Base-by-base conservation (phyloP, 2,329 filamentous ascomycete species). In the Cryphonectria nitschkei region DNA sequence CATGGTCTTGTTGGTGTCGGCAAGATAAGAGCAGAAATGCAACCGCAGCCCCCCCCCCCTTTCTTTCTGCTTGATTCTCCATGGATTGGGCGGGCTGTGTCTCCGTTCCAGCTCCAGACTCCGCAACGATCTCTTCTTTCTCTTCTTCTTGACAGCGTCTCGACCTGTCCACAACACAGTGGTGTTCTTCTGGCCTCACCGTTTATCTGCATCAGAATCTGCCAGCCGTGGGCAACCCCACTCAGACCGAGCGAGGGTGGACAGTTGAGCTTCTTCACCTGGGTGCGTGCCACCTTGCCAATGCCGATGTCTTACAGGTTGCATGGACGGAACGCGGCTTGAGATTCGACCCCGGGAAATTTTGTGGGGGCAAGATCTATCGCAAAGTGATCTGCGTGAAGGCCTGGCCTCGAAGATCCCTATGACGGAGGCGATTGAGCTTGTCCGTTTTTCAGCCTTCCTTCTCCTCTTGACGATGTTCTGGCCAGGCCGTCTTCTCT, bases 21-120 rank as follows among this genome's bases (percentile, higher is more conserved):
- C 65, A 61, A 37, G 39, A 34, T 65, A 67, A 9, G 65, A 68
- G 60, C 56, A 68, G 52, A 67, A 68, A 67, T 66, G 61, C 65
- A 72, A 68, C 68, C 65, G 63, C 52, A 39, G 29, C n/a, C 14
- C 7, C 43, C n/a, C 22, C 46, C 8, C 43, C n/a, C 46, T 3
- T 22, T n/a, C 46, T n/a, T n/a, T n/a, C 46, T 11, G 54, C 39
- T 67, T 8, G 7, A 60, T n/a, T 29, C 9, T 11, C n/a, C 34
- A 56, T 16, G 52, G 65, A 8, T 13, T 22, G 8, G 46, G 46
- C 34, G 19, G 39, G 39, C 6, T 14, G 34, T 34, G 3, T 16
- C 16, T 13, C 16, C 9, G 54, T 22, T 3, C 11, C 34, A 50
- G 52, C 43, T 39, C 7, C 43, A 61, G 13, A 67, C 32, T 8